Evolutionary conservation across 768 basidiomycete species (phyloP), one percentile per base, ranked within the genome.

Genomic region (Suillus decipiens): DNA sequence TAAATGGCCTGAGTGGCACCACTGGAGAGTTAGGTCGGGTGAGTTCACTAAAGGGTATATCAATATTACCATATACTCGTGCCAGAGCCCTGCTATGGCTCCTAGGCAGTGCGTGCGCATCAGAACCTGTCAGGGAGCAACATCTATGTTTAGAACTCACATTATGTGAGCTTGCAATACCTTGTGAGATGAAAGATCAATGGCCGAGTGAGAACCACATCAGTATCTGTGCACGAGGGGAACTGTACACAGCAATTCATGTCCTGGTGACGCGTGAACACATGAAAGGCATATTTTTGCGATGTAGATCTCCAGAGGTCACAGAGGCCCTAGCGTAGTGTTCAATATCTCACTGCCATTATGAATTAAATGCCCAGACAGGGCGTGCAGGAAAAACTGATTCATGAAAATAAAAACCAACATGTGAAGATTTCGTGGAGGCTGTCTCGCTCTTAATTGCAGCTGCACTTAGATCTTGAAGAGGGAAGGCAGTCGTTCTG

Each of bases 1-100:
- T 76, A 88, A 7, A 76, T 77, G 7, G 86, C 88, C 69, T 90
- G 88, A 10, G 78, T 70, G 0, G 85, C 86, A 36, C 88, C 88
- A 34, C 80, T 79, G 22, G 82, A 82, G 56, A 48, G 64, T 82
- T 80, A 1, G 86, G 28, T 3, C 86, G 82, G 54, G 87, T 87
- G 59, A 88, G 72, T n/a, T n/a, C n/a, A 28, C 28, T 28, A 28
- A 28, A 28, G 28, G 28, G 28, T 28, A 28, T 28, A 28, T 28
- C 28, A 28, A 28, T 28, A 28, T 28, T 1, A 28, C 28, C 28
- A 28, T 28, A 28, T 28, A 28, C 28, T 28, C 28, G 28, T 28
- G 28, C 28, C 3, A 28, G 28, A 3, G 28, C 28, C 28, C 28
- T 28, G 28, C 28, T 28, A 28, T 28, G 28, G 28, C 28, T 28